These are phyloP conservation scores for Cercis canadensis DNA, from an alignment of 306 rosid species.

Conservation along the genomic window DNA sequence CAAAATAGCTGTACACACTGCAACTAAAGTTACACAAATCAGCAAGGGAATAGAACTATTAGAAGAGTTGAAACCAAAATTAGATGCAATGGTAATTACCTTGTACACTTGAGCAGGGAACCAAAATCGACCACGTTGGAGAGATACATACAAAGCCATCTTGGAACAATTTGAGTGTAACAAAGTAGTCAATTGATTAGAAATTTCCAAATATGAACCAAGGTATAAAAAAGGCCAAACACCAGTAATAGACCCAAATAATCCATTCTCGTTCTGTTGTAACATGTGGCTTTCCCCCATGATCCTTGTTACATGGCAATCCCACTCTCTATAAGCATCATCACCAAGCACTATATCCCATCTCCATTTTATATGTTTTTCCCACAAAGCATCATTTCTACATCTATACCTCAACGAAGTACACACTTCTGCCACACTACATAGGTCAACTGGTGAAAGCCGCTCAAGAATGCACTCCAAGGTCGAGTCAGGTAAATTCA, in stretches of 20 bases:
- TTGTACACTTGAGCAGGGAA: slow-evolving; percentile 69
- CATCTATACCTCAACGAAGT: slow-evolving; percentile 51
- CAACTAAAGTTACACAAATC: neutral
- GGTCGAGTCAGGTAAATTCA: slow-evolving; percentile 64
- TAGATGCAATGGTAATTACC: slow-evolving; percentile 36
- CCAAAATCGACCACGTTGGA: slow-evolving; percentile 56
- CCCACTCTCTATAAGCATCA: slow-evolving; percentile 50
- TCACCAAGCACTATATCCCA: slow-evolving; percentile 53
- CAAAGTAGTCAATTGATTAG: slow-evolving; percentile 8
- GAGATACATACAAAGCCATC: slow-evolving; percentile 57
- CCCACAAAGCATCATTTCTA: slow-evolving; percentile 55
- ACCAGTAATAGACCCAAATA: slow-evolving; percentile 23
- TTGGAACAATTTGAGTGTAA: slow-evolving; percentile 33
- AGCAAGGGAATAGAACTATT: no score
- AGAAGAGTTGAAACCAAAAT: no score
- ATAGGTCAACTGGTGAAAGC: slow-evolving; percentile 57
- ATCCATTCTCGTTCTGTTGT: slow-evolving; percentile 29
- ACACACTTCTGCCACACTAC: slow-evolving; percentile 56
- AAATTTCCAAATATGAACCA: slow-evolving; percentile 28
- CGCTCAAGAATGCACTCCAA: slow-evolving; percentile 52
- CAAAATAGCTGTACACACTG: slow-evolving; percentile 42
- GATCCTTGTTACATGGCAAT: slow-evolving; percentile 31
- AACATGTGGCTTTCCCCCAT: slow-evolving; percentile 19
- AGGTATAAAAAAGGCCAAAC: slow-evolving; percentile 30
- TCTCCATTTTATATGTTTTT: slow-evolving; percentile 47